Evolutionary conservation across 2,329 filamentous ascomycete species (phyloP).

Genomic region (Alternaria solani): DNA sequence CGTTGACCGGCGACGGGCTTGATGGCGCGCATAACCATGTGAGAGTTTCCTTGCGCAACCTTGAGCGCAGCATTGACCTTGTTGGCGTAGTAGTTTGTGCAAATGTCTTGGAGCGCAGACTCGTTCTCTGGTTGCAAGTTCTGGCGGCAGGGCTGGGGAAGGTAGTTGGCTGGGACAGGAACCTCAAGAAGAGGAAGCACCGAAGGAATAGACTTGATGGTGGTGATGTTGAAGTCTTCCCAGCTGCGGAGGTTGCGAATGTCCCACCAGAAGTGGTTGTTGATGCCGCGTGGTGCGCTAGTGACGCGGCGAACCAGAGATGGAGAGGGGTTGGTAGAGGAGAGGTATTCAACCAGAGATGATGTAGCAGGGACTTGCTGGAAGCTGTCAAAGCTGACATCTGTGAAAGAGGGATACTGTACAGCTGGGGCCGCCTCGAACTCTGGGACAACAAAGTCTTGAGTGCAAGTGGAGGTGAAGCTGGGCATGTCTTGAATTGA

Average conservation of each 20-base stretch:
- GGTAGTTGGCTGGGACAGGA: constrained; percentile 66
- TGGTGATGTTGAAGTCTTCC: constrained; percentile 77
- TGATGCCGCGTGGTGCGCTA: constrained; percentile 71
- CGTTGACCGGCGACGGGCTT: constrained; percentile 53
- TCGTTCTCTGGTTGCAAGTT: constrained; percentile 81
- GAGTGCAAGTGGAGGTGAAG: constrained; percentile 40
- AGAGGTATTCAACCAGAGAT: constrained; percentile 80
- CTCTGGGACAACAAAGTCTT: constrained; percentile 47
- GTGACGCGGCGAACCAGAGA: constrained; percentile 82
- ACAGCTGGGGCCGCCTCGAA: constrained; percentile 52
- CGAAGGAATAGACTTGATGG: constrained; percentile 75
- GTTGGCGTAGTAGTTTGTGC: constrained; percentile 79
- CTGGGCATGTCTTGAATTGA: constrained; percentile 45
- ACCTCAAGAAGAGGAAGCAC: constrained; percentile 73
- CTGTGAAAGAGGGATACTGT: constrained; percentile 54
- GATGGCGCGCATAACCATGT: constrained; percentile 59
- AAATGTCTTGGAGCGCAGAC: constrained; percentile 75
- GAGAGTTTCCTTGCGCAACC: constrained; percentile 74
- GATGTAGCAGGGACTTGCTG: constrained; percentile 60
- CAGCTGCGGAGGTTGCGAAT: constrained; percentile 85
- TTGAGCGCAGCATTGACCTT: constrained; percentile 87
- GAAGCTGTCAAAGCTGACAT: constrained; percentile 51
- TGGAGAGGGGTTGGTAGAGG: constrained; percentile 79
- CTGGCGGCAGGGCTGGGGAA: constrained; percentile 65
- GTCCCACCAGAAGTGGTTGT: constrained; percentile 95